A percentile compares a stretch with the other conserved stretches of the same genome.
Evolutionary conservation across 2,329 filamentous ascomycete genomes (phyloP).

Genomic region (Fusarium sulawesiense): DNA sequence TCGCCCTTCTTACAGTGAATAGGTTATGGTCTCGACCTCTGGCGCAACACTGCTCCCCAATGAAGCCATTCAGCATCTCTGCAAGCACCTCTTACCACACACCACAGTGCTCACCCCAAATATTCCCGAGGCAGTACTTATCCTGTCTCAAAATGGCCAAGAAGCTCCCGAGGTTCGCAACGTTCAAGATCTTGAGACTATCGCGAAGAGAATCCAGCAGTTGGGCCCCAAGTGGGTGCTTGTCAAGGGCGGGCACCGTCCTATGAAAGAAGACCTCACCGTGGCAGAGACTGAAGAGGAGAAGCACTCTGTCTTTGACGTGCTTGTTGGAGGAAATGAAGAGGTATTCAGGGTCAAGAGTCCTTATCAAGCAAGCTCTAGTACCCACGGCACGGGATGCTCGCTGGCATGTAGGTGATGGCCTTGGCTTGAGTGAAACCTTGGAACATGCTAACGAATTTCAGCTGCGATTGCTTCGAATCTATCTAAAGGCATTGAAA

Average conservation of each 20-base stretch:
- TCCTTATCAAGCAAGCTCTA: slow-evolving; percentile 76
- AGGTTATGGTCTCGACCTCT: slow-evolving; percentile 95
- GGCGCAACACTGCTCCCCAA: slow-evolving; percentile 75
- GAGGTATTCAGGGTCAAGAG: slow-evolving; percentile 74
- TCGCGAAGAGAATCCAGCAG: slow-evolving; percentile 73
- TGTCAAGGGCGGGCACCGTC: slow-evolving; percentile 91
- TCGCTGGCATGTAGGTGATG: slow-evolving; percentile 82
- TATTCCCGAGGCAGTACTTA: slow-evolving; percentile 76
- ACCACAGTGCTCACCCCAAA: slow-evolving; percentile 82
- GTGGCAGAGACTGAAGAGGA: slow-evolving; percentile 70
- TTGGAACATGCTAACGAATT: not conserved
- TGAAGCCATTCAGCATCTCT: slow-evolving; percentile 71
- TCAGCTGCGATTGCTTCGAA: slow-evolving; percentile 80
- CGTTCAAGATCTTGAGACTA: slow-evolving; percentile 73
- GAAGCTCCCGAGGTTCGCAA: slow-evolving; percentile 58
- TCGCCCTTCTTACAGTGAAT: not conserved
- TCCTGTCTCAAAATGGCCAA: slow-evolving; percentile 66
- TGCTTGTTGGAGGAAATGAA: slow-evolving; percentile 72
- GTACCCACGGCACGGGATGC: slow-evolving; percentile 95
- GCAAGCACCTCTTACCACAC: slow-evolving; percentile 69
- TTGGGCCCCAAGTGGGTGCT: slow-evolving; percentile 85
- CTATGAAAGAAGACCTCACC: slow-evolving; percentile 72
- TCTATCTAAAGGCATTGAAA: slow-evolving; percentile 67
- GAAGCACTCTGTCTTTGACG: slow-evolving; percentile 76
- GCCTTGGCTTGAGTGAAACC: not conserved